phyloP scores from a whole-genome alignment of 2,329 filamentous ascomycete genomes.

The Rhexocercosporidium sp. region DNA sequence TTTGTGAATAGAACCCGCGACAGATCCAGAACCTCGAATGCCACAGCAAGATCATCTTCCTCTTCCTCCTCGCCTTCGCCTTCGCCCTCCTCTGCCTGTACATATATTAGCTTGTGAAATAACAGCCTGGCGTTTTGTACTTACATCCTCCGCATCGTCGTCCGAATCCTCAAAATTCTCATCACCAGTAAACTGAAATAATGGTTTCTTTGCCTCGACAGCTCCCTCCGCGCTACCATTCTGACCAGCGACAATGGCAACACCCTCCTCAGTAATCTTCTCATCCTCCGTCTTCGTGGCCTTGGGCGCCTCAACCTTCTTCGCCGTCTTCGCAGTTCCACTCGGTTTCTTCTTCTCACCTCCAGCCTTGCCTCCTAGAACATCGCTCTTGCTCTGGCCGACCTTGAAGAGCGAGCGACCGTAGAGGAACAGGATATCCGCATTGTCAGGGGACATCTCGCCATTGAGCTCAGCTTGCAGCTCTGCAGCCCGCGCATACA shows the following conservation, averaged over 20 bases:
- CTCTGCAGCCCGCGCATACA: slow-evolving; percentile 87
- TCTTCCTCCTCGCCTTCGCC: slow-evolving; percentile 59
- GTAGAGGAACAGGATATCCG: slow-evolving; percentile 92
- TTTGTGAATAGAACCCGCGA: slow-evolving; percentile 69
- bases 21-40: slow-evolving; percentile 85
- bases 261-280: slow-evolving; percentile 53
- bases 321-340: slow-evolving; percentile 48
- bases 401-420: slow-evolving; percentile 93
- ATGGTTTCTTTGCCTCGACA: slow-evolving; percentile 66
- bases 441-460: slow-evolving; percentile 88
- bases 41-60: slow-evolving; percentile 76
- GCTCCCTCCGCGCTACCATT: slow-evolving; percentile 42
- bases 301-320: slow-evolving; percentile 43
- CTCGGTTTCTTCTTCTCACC: slow-evolving; percentile 56
- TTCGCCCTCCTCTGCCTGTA: slow-evolving; percentile 51
- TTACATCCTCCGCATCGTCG: slow-evolving; percentile 67
- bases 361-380: slow-evolving; percentile 81
- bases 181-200: slow-evolving; percentile 92
- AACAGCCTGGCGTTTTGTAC: slow-evolving; percentile 54
- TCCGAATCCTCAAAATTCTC: slow-evolving; percentile 91
- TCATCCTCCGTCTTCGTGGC: slow-evolving; percentile 43
- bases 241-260: slow-evolving; percentile 45
- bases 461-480: slow-evolving; percentile 91
- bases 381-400: slow-evolving; percentile 91
- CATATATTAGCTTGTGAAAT: slow-evolving; percentile 48